Evolutionary conservation across 768 basidiomycete genomes (phyloP), one percentile per base, ranked within the genome.

Genomic region (Boletus sp.): DNA sequence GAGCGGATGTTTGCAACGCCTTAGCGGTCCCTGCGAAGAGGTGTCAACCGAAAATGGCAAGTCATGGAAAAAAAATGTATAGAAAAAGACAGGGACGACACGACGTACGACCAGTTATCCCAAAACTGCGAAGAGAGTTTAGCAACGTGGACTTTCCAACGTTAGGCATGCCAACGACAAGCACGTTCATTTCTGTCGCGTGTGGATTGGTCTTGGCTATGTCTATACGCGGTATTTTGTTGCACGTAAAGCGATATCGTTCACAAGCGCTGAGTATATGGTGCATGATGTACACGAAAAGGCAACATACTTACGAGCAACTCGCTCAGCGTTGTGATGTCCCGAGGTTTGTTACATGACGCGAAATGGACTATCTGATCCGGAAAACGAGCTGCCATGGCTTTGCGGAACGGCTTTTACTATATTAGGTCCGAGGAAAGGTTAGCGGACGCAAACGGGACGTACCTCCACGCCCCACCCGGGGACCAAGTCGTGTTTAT

Each of bases 141-240:
- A 99, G 76, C 47, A 98, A 72, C 3, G 92, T 95, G 14, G 95
- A 98, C 74, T 99, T 98, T 39, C 96, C 96, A 44, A 98, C 93
- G 70, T 98, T 98, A 17, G 97, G 97, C 96, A 99, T 98, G 23
- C 97, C 97, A 54, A 97, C 87, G 23, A 98, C 93, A 3, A 98
- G 79, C 7, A 98, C 87, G 63, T 94, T 93, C 60, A 92, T 74
- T 67, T 89, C 89, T 62, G 84, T 82, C 44, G 83, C 79, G 58
- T 90, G 81, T 47, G 83, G 83, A 66, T 85, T 80, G 39, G 77
- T 75, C 63, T 82, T 83, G 32, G 89, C 87, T 61, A 90, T 79
- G 62, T 82, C 89, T 92, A 46, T 15, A 56, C 30, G 3, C 15
- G 25, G 13, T 33, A 42, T 35, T 53, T 54, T n/a, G 21, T 57